Percentiles rank a stretch among this genome's conserved stretches.
Evolutionary conservation across 768 basidiomycete species (phyloP).

Genomic region (Termitomyces sp.): DNA sequence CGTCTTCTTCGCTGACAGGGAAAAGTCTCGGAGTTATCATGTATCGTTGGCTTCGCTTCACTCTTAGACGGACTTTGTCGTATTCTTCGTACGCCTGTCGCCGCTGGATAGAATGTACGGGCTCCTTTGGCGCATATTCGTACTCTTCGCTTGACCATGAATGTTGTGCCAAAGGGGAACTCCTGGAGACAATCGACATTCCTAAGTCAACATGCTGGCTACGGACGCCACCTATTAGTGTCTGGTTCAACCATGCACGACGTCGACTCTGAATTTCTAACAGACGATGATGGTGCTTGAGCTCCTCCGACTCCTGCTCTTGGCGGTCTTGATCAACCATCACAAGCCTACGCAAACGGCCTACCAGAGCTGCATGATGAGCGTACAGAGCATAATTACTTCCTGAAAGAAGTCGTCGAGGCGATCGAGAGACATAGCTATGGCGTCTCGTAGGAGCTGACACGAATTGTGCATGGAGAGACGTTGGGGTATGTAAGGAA

Average conservation of each 20-base stretch:
- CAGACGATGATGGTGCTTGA: constrained; percentile 32
- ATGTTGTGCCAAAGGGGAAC: constrained; percentile 42
- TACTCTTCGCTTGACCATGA: constrained; percentile 34
- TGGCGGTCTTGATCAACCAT: constrained; percentile 36
- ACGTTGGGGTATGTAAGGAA: constrained; percentile 41
- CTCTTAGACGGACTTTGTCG: constrained; percentile 8
- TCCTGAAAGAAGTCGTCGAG: constrained; percentile 23
- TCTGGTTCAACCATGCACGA: constrained; percentile 60
- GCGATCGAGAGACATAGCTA: constrained; percentile 17
- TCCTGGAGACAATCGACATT: constrained; percentile 42
- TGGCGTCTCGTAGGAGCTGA: constrained; percentile 14
- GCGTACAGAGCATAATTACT: constrained; percentile 27
- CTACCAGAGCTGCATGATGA: constrained; percentile 24
- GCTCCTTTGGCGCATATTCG: constrained; percentile 12
- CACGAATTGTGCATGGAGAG: constrained; percentile 22
- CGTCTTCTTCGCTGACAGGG: constrained; percentile 34
- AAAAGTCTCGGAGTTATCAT: constrained; percentile 23
- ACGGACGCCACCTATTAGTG: constrained; percentile 22
- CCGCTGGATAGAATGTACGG: background rate
- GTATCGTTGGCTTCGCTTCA: constrained; percentile 10
- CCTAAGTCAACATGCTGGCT: constrained; percentile 27
- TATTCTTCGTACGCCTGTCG: constrained; percentile 14
- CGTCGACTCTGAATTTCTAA: constrained; percentile 56
- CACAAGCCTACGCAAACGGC: constrained; percentile 34
- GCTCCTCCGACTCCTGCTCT: constrained; percentile 31